phyloP scores from a whole-genome alignment of 208 protist genomes.

The Crithidia acanthocephali region DNA sequence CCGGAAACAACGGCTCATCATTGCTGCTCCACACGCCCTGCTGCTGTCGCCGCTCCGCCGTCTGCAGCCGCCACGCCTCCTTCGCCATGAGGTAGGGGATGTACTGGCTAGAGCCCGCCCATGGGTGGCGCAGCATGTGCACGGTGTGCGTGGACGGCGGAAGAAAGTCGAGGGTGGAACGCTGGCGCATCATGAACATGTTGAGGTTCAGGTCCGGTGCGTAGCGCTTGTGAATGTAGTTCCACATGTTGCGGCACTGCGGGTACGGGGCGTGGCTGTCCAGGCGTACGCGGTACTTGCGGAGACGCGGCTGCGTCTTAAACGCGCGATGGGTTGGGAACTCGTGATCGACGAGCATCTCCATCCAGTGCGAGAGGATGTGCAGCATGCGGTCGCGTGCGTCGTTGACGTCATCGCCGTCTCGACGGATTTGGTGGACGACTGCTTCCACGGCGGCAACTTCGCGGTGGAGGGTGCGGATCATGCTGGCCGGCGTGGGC shows the following conservation, averaged over 20 bases:
- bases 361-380: neutral
- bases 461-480: neutral
- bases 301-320: conserved; percentile 19
- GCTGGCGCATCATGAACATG: conserved; percentile 18
- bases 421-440: neutral
- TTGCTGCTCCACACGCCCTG: neutral
- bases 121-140: conserved; percentile 29
- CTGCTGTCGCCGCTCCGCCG: neutral
- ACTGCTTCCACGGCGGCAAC: neutral
- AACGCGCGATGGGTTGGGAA: conserved; percentile 9
- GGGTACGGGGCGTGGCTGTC: conserved; percentile 27
- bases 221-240: conserved; percentile 31
- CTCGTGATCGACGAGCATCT: neutral
- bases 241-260: conserved; percentile 30
- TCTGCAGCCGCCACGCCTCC: conserved; percentile 27
- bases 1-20: conserved; percentile 15
- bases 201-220: conserved; percentile 22
- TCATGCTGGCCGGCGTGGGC: neutral
- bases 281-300: conserved; percentile 28
- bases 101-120: conserved; percentile 27
- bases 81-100: conserved; percentile 30
- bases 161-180: conserved; percentile 13
- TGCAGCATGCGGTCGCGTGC: neutral
- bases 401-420: neutral
- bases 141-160: conserved; percentile 27